These are phyloP conservation scores for Hypholoma sublateritium DNA, from an alignment of 768 basidiomycete species.

Conservation along the genomic window DNA sequence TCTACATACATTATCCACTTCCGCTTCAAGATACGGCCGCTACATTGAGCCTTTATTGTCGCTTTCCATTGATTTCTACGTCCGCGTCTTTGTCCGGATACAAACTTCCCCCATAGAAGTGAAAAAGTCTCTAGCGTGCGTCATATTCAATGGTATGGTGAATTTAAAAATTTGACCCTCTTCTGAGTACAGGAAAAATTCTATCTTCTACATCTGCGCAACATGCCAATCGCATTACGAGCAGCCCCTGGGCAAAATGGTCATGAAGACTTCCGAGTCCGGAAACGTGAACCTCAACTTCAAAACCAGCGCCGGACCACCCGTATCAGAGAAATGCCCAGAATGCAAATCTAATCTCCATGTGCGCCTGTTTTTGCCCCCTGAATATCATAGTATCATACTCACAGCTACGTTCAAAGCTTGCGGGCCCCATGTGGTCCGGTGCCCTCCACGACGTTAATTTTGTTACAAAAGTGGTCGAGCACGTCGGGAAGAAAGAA, in stretches of 20 bases:
- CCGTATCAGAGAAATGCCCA: constrained; percentile 66
- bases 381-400: background rate
- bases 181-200: constrained; percentile 67
- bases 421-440: constrained; percentile 97
- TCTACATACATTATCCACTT: constrained; percentile 80
- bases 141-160: constrained; percentile 8
- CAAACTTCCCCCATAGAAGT: constrained; percentile 75
- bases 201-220: constrained; percentile 81
- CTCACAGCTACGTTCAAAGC: constrained; percentile 34
- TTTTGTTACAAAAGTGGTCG: constrained; percentile 75
- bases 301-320: constrained; percentile 72
- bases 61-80: constrained; percentile 96
- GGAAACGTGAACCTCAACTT: constrained; percentile 63
- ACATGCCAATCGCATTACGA: constrained; percentile 81
- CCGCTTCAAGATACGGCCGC: constrained; percentile 90
- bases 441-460: constrained; percentile 77
- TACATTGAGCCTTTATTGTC: constrained; percentile 88
- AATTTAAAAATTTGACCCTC: constrained; percentile 7
- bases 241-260: constrained; percentile 80
- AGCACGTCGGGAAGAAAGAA: constrained; percentile 63
- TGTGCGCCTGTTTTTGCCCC: constrained; percentile 43
- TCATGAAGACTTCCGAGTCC: constrained; percentile 57
- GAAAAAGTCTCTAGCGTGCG: constrained; percentile 78
- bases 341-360: constrained; percentile 81
- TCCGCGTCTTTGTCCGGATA: constrained; percentile 86